These are phyloP conservation scores for Mycena vitilis DNA, from an alignment of 768 basidiomycete species.

Conservation along the genomic window DNA sequence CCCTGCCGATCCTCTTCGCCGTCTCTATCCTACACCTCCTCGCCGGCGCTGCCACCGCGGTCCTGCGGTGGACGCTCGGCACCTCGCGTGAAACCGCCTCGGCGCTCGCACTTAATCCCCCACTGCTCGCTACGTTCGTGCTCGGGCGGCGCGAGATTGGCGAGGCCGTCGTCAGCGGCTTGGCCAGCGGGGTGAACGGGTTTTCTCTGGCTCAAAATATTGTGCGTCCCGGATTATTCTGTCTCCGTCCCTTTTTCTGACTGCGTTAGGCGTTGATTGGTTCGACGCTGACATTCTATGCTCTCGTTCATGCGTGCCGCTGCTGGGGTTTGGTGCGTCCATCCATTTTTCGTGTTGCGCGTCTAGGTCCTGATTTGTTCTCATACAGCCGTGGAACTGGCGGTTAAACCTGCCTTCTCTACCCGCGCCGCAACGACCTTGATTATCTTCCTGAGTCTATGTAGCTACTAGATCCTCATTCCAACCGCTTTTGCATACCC, in stretches of 20 bases:
- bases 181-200: neutral
- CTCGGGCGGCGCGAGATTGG: too few species aligned
- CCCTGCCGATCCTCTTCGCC: too few species aligned
- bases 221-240: neutral
- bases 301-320: neutral
- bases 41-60: too few species aligned
- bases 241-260: neutral
- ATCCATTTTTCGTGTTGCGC: neutral
- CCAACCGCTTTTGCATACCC: too few species aligned
- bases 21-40: too few species aligned
- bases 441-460: neutral
- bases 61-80: too few species aligned
- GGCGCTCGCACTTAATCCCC: too few species aligned
- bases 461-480: too few species aligned
- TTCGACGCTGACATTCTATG: neutral
- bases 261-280: neutral
- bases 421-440: neutral
- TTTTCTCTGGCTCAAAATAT: neutral
- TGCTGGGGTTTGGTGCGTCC: neutral
- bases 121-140: too few species aligned
- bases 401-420: neutral
- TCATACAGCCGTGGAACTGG: neutral
- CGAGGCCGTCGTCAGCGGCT: too few species aligned
- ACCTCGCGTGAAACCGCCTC: too few species aligned
- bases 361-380: neutral